Base-by-base conservation (phyloP, 2,329 filamentous ascomycete genomes). In the Calonectria multiphialidica region DNA sequence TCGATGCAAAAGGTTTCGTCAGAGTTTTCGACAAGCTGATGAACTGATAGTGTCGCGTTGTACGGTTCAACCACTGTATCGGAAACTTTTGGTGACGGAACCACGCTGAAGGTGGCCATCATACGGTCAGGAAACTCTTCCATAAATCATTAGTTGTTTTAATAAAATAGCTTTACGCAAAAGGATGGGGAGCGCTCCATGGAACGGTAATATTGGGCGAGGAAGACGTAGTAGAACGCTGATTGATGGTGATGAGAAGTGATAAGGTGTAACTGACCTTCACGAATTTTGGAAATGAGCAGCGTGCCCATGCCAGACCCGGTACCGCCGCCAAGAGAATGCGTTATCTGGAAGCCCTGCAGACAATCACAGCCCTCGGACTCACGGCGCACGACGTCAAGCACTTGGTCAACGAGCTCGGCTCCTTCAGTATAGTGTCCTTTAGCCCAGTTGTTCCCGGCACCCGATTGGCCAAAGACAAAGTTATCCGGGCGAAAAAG, bases 1-100 rank as follows among this genome's bases (percentile, higher is more conserved):
- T 99, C 97, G 87, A 99, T 99, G 90, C 97, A 99, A 93, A 98
- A 99, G 86, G 97, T 99, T 94, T 97, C 96, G 86, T 99, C 97
- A 62, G 97, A 99, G 93, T 99, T 98, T 92, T 99, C 97, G 81
- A 99, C 97, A 81, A 99, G 92, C 91, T 99, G 97, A 89, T 99
- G 97, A 81, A 99, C 92, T 82, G 97, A 99, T 82, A 99, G 95
- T 75, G 97, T 99, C 84, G 97, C 97, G 90, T 99, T 99, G 92
- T 99, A 99, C 81, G 97, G 97, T 91, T 99, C 97, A 82, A 99
- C 97, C 82, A 99, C 97, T 84, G 97, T 99, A 87, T 99, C 97
- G 75, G 97, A 99, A 83, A 99, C 97, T 94, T 98, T 99, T 86
- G 97, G 97, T 59, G 97, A 98, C 83, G 97, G 97, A 76, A 98